phyloP scores from a whole-genome alignment of 148 eudicot species.

The Salicornia ramosissima region DNA sequence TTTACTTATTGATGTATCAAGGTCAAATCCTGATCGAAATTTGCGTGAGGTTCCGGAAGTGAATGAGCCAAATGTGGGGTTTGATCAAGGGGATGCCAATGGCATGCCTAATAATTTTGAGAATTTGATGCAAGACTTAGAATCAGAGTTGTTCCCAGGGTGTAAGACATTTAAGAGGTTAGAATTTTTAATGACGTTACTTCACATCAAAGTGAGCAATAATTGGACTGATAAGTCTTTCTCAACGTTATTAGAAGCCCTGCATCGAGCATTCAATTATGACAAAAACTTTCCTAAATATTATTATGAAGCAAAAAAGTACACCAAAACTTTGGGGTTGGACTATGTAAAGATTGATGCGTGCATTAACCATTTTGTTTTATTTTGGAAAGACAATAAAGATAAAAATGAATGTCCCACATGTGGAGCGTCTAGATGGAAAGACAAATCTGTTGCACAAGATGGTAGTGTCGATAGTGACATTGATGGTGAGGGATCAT shows the following conservation, averaged over 20 bases:
- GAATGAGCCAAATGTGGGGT: not conserved
- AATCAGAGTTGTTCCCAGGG: not conserved
- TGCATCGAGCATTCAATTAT: not conserved
- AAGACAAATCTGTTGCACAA: not conserved
- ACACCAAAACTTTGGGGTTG: not conserved
- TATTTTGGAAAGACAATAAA: too few species aligned
- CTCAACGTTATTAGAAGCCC: too few species aligned
- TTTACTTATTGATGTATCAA: not conserved
- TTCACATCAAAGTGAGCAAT: too few species aligned
- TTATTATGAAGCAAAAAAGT: not conserved
- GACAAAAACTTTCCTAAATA: not conserved
- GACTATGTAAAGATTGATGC: not conserved
- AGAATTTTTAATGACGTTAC: too few species aligned
- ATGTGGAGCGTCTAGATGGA: too few species aligned
- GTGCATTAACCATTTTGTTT: too few species aligned
- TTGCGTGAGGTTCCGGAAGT: not conserved
- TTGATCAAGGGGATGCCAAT: too few species aligned
- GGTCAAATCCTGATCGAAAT: not conserved
- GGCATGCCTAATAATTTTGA: not conserved
- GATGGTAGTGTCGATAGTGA: not conserved
- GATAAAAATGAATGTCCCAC: too few species aligned
- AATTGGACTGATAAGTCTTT: too few species aligned
- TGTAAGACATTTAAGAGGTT: not conserved
- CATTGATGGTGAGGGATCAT: not conserved
- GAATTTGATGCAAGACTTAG: not conserved